Percentiles rank a stretch among this genome's conserved stretches.
Conservation (phyloP, 768 basidiomycete species). For the Pisolithus albus region DNA sequence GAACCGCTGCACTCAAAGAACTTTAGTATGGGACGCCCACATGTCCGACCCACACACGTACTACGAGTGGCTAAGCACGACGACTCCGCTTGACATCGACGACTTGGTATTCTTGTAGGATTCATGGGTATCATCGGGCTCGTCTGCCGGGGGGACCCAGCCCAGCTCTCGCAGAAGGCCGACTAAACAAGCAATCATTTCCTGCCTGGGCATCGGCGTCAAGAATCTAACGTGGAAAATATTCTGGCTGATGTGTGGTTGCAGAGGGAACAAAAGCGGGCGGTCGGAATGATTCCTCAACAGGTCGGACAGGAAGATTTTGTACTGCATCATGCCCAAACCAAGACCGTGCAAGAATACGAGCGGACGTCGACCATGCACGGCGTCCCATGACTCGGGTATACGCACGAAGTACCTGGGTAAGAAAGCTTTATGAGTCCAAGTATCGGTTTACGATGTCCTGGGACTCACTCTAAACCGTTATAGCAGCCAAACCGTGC, state of each 20-base stretch:
- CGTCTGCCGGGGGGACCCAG: constrained; percentile 42
- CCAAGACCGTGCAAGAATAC: constrained; percentile 89
- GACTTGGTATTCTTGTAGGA: constrained; percentile 1
- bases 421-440: not conserved
- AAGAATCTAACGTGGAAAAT: constrained; percentile 75
- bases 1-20: constrained; percentile 47
- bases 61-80: constrained; percentile 87
- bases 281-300: constrained; percentile 51
- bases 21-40: not conserved
- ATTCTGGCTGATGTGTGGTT: constrained; percentile 82
- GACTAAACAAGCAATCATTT: constrained; percentile 52
- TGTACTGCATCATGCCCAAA: constrained; percentile 70
- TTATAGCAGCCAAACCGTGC: constrained; percentile 44
- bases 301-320: constrained; percentile 52
- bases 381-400: constrained; percentile 59
- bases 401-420: constrained; percentile 67
- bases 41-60: constrained; percentile 32
- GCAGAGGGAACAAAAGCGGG: constrained; percentile 70
- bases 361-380: constrained; percentile 56
- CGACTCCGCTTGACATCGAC: constrained; percentile 45
- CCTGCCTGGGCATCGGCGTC: constrained; percentile 56
- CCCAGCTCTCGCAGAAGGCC: constrained; percentile 53
- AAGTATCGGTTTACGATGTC: not conserved
- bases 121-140: constrained; percentile 3
- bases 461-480: constrained; percentile 57